Percentiles rank a stretch among this genome's conserved stretches.
These are phyloP conservation scores for Cylindrodendrum hubeiense DNA, from an alignment of 2,329 filamentous ascomycete species.

Conservation along the genomic window DNA sequence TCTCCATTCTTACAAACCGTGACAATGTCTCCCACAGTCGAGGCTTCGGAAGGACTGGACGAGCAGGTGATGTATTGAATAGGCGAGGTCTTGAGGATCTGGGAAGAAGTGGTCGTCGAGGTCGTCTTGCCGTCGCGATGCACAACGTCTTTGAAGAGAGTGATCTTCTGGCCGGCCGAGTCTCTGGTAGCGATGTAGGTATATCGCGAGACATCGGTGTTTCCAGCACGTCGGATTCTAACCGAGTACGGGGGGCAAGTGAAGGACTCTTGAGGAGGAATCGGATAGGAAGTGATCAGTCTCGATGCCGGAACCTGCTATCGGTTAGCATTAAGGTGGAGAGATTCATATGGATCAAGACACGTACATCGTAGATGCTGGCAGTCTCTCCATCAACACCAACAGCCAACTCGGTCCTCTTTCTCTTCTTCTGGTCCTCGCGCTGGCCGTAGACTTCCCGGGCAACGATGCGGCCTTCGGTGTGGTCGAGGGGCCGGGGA, in stretches of 20 bases:
- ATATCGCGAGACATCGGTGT: slow-evolving; percentile 65
- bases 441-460: slow-evolving; percentile 72
- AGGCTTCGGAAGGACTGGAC: slow-evolving; percentile 42
- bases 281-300: slow-evolving; percentile 75
- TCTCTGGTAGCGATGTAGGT: slow-evolving; percentile 71
- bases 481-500: slow-evolving; percentile 68
- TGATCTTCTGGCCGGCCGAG: slow-evolving; percentile 62
- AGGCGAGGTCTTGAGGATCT: slow-evolving; percentile 55
- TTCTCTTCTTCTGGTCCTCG: slow-evolving; percentile 69
- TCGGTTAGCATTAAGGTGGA: slow-evolving; percentile 13
- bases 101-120: slow-evolving; percentile 60
- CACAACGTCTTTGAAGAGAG: slow-evolving; percentile 70
- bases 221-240: slow-evolving; percentile 62
- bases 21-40: slow-evolving; percentile 57
- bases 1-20: slow-evolving; percentile 72
- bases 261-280: slow-evolving; percentile 74
- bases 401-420: slow-evolving; percentile 72
- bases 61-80: slow-evolving; percentile 52
- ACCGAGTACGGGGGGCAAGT: slow-evolving; percentile 72
- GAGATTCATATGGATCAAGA: too few relatives aligned
- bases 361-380: slow-evolving; percentile 74
- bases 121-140: slow-evolving; percentile 64
- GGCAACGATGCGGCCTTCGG: slow-evolving; percentile 65
- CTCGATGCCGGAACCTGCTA: slow-evolving; percentile 69
- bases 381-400: slow-evolving; percentile 75